These are phyloP conservation scores for Ganoderma multipileum DNA, from an alignment of 1,284 basidiomycete species.

Conservation along the genomic window DNA sequence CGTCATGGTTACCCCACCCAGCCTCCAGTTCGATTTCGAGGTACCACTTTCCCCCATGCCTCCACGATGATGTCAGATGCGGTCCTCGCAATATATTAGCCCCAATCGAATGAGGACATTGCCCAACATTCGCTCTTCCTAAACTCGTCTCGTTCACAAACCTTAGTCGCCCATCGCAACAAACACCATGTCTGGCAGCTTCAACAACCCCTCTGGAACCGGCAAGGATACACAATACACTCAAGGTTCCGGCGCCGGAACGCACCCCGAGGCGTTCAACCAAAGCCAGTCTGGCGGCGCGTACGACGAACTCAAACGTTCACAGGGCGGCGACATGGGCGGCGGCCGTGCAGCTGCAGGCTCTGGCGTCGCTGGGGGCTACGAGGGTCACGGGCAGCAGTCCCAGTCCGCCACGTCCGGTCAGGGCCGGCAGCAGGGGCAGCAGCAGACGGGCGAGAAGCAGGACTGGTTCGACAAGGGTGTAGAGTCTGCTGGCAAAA, in stretches of 20 bases:
- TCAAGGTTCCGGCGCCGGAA: background rate
- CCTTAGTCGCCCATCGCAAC: background rate
- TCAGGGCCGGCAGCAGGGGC: background rate
- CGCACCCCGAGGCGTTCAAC: background rate
- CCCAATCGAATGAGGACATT: background rate
- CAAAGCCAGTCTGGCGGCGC: conserved; percentile 22
- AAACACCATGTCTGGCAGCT: conserved; percentile 1
- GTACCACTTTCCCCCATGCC: background rate
- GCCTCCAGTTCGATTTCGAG: background rate
- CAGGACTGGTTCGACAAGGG: conserved; percentile 43
- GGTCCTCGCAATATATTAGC: background rate
- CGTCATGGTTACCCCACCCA: background rate
- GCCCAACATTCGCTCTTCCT: background rate
- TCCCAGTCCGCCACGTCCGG: conserved; percentile 2
- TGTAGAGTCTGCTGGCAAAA: conserved; percentile 33
- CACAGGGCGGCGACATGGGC: conserved; percentile 27
- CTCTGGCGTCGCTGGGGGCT: conserved; percentile 29
- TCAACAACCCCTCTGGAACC: conserved; percentile 13
- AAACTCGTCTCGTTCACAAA: background rate
- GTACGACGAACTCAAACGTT: conserved; percentile 27
- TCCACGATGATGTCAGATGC: background rate
- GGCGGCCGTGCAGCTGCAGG: conserved; percentile 29
- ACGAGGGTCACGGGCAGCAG: conserved; percentile 16
- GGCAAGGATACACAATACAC: background rate
- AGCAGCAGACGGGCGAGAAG: conserved; percentile 28